phyloP scores from a whole-genome alignment of 495 filamentous ascomycete species.

The Penicillium lividum region DNA sequence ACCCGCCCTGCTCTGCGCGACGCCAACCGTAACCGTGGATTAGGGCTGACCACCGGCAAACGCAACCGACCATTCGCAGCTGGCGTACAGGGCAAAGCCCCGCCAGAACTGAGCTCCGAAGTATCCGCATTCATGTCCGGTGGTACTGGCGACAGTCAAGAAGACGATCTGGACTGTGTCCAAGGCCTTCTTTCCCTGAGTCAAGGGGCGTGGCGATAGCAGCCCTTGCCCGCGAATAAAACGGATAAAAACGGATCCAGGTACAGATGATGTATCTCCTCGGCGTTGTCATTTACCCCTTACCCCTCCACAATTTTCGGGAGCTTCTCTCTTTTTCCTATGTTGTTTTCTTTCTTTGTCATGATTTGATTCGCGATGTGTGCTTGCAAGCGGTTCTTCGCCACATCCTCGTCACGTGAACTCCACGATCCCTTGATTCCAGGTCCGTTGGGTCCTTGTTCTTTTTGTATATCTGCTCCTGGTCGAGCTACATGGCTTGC shows the following conservation, averaged over 20 bases:
- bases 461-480: constrained; percentile 9
- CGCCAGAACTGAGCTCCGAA: constrained; percentile 51
- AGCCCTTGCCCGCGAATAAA: not conserved
- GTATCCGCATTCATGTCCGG: constrained; percentile 69
- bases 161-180: constrained; percentile 75
- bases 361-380: constrained; percentile 29
- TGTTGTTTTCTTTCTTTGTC: constrained; percentile 31
- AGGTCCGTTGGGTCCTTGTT: constrained; percentile 13
- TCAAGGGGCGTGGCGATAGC: constrained; percentile 60
- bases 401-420: constrained; percentile 34
- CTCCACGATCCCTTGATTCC: constrained; percentile 27
- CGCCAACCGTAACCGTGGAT: constrained; percentile 37
- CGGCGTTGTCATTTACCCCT: constrained; percentile 8
- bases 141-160: constrained; percentile 58
- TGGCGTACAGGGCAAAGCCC: constrained; percentile 29
- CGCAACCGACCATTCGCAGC: constrained; percentile 37
- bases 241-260: not conserved
- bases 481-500: constrained; percentile 10
- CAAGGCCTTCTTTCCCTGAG: constrained; percentile 76
- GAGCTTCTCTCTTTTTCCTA: constrained; percentile 5
- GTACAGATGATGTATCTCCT: constrained; percentile 4
- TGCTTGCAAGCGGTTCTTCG: constrained; percentile 39
- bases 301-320: constrained; percentile 2
- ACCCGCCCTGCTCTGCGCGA: constrained; percentile 49
- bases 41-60: constrained; percentile 33